Evolutionary conservation across 768 basidiomycete genomes (phyloP).

Genomic region (Rhodotorula kratochvilovae): DNA sequence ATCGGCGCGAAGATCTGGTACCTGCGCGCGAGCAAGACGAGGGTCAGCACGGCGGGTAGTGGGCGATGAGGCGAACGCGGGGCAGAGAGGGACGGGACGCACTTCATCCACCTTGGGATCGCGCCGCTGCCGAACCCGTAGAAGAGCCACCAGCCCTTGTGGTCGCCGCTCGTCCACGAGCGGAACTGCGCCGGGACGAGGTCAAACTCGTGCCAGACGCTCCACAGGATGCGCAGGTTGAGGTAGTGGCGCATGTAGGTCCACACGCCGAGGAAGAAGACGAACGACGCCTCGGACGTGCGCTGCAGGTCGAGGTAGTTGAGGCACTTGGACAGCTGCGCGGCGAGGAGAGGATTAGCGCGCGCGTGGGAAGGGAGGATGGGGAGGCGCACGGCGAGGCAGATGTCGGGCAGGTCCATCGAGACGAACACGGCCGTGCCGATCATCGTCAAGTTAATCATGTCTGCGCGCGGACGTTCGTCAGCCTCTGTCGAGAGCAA

Average conservation of each 20-base stretch:
- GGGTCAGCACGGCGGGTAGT: too few species aligned
- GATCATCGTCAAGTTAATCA: conserved; percentile 73
- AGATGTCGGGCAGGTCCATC: conserved; percentile 92
- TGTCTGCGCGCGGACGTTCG: conserved; percentile 44
- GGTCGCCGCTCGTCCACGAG: conserved; percentile 45
- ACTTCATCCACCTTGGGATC: conserved; percentile 58
- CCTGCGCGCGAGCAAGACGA: conserved; percentile 47
- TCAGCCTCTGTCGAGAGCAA: not conserved
- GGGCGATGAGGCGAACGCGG: not conserved
- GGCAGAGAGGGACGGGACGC: not conserved
- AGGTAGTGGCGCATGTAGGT: conserved; percentile 93
- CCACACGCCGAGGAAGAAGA: conserved; percentile 42
- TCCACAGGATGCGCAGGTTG: conserved; percentile 79
- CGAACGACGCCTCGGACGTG: conserved; percentile 55
- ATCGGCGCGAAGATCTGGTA: conserved; percentile 75
- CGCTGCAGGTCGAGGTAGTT: conserved; percentile 75
- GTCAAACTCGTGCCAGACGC: conserved; percentile 73
- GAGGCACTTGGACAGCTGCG: conserved; percentile 74
- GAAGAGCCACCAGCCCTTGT: conserved; percentile 54
- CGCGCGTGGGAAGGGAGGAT: not conserved
- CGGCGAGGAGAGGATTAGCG: too few species aligned
- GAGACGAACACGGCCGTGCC: conserved; percentile 89
- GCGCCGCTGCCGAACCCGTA: conserved; percentile 62
- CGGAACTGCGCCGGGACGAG: conserved; percentile 58
- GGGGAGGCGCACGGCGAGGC: conserved; percentile 63